A percentile compares a stretch with the other conserved stretches of the same genome.
Evolutionary conservation across 2,329 filamentous ascomycete genomes (phyloP).

Genomic region (Pyrenophora tritici-repentis): DNA sequence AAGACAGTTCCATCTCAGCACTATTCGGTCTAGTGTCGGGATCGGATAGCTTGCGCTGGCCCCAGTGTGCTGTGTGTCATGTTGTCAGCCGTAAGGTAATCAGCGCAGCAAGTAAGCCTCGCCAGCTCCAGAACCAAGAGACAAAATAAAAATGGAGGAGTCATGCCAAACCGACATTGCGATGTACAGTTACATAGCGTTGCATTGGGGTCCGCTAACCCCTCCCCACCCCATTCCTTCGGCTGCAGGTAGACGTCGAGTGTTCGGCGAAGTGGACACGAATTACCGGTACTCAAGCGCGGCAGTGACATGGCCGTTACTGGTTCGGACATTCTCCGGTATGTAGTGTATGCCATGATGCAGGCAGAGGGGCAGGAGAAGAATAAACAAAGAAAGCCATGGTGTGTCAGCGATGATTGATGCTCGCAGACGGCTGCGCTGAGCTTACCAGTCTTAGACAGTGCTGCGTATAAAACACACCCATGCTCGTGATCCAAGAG

Average conservation of each 20-base stretch:
- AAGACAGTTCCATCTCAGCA: too few species aligned
- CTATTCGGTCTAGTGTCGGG: too few species aligned
- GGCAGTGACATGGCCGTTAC: constrained; percentile 1
- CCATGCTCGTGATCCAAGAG: constrained; percentile 14
- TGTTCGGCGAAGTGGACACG: constrained; percentile 6
- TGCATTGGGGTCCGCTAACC: background rate
- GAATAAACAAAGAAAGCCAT: constrained; percentile 8
- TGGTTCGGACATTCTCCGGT: constrained; percentile 5
- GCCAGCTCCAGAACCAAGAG: background rate
- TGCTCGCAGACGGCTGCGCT: background rate
- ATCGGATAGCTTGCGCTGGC: background rate
- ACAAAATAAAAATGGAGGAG: background rate
- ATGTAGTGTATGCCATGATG: constrained; percentile 1
- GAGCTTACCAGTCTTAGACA: constrained; percentile 17
- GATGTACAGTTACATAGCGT: constrained; percentile 4
- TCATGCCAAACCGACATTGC: constrained; percentile 4
- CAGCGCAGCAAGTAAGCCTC: background rate
- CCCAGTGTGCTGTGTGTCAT: constrained; percentile 1
- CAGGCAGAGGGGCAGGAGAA: constrained; percentile 10
- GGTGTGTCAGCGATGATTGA: constrained; percentile 6
- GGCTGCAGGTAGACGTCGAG: background rate
- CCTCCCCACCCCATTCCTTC: background rate
- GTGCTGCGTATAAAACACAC: background rate
- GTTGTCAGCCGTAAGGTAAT: background rate
- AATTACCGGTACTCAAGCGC: constrained; percentile 1